Conservation (phyloP, 495 filamentous ascomycete species). For the Hypoxylon lenormandii region DNA sequence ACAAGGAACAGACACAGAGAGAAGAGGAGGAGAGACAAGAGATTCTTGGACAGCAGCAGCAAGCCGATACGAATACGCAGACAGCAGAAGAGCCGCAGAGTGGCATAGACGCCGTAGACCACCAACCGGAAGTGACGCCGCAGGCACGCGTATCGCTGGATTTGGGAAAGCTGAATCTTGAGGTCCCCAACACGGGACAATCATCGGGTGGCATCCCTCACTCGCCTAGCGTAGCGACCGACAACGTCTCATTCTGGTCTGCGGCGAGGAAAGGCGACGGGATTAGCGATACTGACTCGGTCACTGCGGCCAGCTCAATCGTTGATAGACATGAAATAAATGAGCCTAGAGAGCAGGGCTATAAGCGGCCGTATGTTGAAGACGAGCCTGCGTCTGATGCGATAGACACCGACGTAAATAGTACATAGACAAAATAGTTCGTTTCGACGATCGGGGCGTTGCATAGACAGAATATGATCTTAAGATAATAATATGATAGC, state of each 20-base stretch:
- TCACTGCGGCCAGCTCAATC: conserved; percentile 46
- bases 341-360: conserved; percentile 3
- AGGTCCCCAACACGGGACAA: conserved; percentile 5
- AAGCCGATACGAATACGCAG: conserved; percentile 6
- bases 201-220: conserved; percentile 11
- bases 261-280: conserved; percentile 36
- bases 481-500: not conserved
- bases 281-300: conserved; percentile 39
- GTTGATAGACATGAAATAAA: conserved; percentile 23
- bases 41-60: conserved; percentile 29
- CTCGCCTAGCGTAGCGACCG: conserved; percentile 45
- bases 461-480: too few species aligned
- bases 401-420: conserved; percentile 4
- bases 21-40: conserved; percentile 42
- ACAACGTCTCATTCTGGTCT: conserved; percentile 50
- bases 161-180: conserved; percentile 39
- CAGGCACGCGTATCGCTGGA: conserved; percentile 10
- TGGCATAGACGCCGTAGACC: not conserved
- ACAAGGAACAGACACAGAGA: conserved; percentile 44
- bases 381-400: conserved; percentile 25
- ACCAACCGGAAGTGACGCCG: conserved; percentile 8
- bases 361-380: conserved; percentile 45
- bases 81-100: conserved; percentile 5
- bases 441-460: too few species aligned
- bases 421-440: not conserved